phyloP scores from a whole-genome alignment of 495 filamentous ascomycete species.

The Tuber brumale region DNA sequence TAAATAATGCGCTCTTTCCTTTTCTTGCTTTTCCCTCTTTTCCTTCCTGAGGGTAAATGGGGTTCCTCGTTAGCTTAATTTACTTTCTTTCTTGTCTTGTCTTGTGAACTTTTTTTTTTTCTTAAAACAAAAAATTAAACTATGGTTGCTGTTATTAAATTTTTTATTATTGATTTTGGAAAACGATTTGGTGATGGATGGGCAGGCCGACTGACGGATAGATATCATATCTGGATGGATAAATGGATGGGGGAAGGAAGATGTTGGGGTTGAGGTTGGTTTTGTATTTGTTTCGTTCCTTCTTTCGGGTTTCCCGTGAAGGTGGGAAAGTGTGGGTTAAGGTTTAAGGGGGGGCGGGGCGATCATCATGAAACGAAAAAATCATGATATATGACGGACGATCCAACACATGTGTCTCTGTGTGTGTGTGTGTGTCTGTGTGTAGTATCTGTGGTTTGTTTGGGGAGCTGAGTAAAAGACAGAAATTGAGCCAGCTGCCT shows the following conservation, averaged over 20 bases:
- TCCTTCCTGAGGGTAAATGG: not conserved
- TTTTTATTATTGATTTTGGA: not conserved
- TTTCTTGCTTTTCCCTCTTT: slow-evolving; percentile 20
- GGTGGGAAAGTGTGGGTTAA: not conserved
- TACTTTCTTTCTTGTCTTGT: not conserved
- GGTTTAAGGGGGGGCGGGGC: not conserved
- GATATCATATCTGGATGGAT: not conserved
- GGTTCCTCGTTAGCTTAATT: not conserved
- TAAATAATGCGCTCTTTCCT: slow-evolving; percentile 46
- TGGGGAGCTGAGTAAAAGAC: not conserved
- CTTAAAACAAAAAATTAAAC: not conserved
- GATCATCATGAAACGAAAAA: not conserved
- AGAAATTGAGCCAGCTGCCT: not conserved
- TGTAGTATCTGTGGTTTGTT: not conserved
- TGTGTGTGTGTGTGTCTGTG: not conserved
- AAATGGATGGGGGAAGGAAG: not conserved
- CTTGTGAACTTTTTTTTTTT: not conserved
- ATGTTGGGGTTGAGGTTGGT: not conserved
- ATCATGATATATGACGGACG: not conserved
- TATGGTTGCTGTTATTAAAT: not conserved
- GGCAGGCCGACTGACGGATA: not conserved
- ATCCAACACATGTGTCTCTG: not conserved
- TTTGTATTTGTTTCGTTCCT: not conserved
- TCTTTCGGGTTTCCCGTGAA: not conserved
- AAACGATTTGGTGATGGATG: not conserved